Conservation (phyloP, 1,284 basidiomycete species). For the Apiotrichum brassicae region DNA sequence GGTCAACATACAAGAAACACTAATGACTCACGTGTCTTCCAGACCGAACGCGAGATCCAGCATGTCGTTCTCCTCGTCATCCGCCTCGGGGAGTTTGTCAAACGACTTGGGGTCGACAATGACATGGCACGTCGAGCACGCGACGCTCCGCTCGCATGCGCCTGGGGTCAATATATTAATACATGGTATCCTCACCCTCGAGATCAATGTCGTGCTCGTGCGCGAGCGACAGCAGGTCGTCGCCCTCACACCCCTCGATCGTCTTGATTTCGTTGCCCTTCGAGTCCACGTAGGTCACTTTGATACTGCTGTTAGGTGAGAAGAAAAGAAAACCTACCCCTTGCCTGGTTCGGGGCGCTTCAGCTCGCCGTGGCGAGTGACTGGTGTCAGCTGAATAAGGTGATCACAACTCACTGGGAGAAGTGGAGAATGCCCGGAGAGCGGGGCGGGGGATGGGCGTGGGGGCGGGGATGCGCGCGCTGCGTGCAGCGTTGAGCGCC, state of each 20-base stretch:
- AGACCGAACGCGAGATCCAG: conserved; percentile 95
- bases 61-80: conserved; percentile 98
- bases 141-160: conserved; percentile 92
- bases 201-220: conserved; percentile 96
- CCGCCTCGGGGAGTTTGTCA: conserved; percentile 79
- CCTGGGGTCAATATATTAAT: conserved; percentile 55
- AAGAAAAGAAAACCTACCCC: conserved; percentile 35
- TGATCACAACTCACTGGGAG: not conserved
- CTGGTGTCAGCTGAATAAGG: conserved; percentile 17
- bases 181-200: too few relatives aligned
- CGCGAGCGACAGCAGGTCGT: conserved; percentile 82
- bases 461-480: not conserved
- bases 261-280: conserved; percentile 78
- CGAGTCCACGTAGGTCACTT: conserved; percentile 80
- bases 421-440: not conserved
- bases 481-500: not conserved
- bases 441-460: not conserved
- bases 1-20: not conserved
- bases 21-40: conserved; percentile 73
- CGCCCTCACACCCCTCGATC: conserved; percentile 87
- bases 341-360: conserved; percentile 51
- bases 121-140: conserved; percentile 96
- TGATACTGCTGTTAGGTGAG: conserved; percentile 56
- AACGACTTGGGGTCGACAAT: conserved; percentile 78
- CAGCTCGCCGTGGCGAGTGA: conserved; percentile 50